Conservation (phyloP, 73 alveolate species). For the Tetrahymena elliotti region DNA sequence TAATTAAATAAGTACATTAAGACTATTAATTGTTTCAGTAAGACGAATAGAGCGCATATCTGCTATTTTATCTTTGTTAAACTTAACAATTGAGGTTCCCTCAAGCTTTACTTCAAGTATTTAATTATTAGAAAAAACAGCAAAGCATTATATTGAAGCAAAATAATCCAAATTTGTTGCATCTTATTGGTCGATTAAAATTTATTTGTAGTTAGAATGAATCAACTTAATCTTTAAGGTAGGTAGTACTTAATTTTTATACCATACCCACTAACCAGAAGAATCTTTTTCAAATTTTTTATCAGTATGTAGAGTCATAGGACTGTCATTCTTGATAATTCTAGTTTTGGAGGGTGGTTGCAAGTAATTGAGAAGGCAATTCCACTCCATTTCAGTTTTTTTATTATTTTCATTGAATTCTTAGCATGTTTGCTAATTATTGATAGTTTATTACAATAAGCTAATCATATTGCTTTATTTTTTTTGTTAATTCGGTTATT, state of each 20-base stretch:
- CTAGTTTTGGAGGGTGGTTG: neutral
- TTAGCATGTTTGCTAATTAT: neutral
- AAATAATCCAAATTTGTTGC: neutral
- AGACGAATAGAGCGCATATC: neutral
- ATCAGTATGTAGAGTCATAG: neutral
- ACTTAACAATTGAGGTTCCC: neutral
- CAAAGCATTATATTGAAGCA: neutral
- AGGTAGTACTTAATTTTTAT: neutral
- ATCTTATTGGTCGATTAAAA: neutral
- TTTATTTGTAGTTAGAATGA: neutral
- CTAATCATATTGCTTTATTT: neutral
- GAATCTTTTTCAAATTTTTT: neutral
- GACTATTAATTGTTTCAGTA: neutral
- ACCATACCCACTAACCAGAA: neutral
- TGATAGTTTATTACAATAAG: neutral
- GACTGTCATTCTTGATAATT: neutral
- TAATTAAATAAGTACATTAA: neutral
- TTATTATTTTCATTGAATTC: neutral
- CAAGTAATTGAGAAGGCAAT: neutral
- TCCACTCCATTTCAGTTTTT: neutral
- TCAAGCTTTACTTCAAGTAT: neutral
- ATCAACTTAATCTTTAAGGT: neutral
- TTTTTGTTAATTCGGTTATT: neutral
- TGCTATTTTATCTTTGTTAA: neutral
- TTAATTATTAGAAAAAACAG: neutral